Evolutionary conservation across 1,284 basidiomycete genomes (phyloP).

Genomic region (Xerocomus cyaneibrunnescens): DNA sequence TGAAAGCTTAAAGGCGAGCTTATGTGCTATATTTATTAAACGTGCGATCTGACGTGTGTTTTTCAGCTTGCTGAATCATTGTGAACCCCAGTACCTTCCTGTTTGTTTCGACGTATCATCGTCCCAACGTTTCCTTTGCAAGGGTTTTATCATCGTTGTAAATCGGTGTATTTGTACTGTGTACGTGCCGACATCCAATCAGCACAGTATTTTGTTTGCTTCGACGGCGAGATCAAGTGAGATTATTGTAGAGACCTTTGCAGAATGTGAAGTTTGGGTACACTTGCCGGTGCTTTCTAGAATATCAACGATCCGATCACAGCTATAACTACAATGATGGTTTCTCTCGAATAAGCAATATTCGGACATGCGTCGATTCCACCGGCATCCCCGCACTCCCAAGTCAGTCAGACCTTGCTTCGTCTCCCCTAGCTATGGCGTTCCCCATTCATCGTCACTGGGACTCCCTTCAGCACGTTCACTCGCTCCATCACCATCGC

Average conservation of each 20-base stretch:
- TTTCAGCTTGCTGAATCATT: not conserved
- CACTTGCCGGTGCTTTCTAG: no score
- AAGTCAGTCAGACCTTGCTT: not conserved
- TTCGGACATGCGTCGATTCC: not conserved
- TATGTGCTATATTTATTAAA: not conserved
- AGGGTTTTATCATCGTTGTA: no score
- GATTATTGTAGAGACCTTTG: no score
- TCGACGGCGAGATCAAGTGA: no score
- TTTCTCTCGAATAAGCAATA: not conserved
- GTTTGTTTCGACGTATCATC: no score
- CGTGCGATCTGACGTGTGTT: not conserved
- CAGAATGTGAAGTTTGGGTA: no score
- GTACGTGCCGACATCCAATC: not conserved
- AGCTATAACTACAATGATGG: no score
- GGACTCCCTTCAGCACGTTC: slow-evolving; percentile 37
- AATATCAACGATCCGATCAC: no score
- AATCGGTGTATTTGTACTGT: not conserved
- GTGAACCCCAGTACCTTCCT: not conserved
- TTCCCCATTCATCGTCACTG: slow-evolving; percentile 29
- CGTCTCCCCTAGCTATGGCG: slow-evolving; percentile 14
- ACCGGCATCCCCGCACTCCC: not conserved
- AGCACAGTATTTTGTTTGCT: no score
- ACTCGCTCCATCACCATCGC: slow-evolving; percentile 35
- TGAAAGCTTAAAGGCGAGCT: not conserved
- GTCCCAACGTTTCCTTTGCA: no score